Evolutionary conservation across 305 asterid genomes (phyloP).

Genomic region (Rubia balearica): DNA sequence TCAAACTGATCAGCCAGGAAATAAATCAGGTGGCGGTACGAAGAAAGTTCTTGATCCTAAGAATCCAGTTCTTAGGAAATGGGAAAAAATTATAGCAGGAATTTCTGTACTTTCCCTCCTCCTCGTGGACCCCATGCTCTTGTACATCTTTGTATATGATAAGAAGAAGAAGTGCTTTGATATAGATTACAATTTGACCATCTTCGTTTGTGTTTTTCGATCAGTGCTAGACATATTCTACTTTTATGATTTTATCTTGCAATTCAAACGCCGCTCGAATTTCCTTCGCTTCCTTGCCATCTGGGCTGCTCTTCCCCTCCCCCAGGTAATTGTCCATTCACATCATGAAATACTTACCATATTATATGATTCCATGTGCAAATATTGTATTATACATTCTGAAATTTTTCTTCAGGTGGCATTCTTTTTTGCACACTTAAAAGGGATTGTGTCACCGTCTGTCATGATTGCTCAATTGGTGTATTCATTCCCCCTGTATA

Average conservation of each 20-base stretch:
- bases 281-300: conserved; percentile 17
- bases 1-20: conserved; percentile 15
- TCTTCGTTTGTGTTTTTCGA: neutral
- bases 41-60: neutral
- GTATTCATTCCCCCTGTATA: conserved; percentile 32
- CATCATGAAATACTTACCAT: neutral
- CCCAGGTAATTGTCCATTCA: conserved; percentile 34
- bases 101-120: neutral
- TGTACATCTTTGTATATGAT: conserved; percentile 33
- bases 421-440: neutral
- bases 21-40: neutral
- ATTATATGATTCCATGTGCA: neutral
- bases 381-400: neutral
- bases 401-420: neutral
- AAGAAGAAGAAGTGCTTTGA: neutral
- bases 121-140: conserved; percentile 14
- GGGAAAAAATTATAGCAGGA: neutral
- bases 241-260: neutral
- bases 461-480: conserved; percentile 16
- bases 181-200: neutral
- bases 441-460: neutral
- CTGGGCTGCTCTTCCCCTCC: conserved; percentile 54
- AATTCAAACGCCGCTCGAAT: neutral
- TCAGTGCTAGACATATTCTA: neutral
- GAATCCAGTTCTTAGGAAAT: neutral